These are phyloP conservation scores for Phaseolus lunatus DNA, from an alignment of 306 rosid species.

Conservation along the genomic window DNA sequence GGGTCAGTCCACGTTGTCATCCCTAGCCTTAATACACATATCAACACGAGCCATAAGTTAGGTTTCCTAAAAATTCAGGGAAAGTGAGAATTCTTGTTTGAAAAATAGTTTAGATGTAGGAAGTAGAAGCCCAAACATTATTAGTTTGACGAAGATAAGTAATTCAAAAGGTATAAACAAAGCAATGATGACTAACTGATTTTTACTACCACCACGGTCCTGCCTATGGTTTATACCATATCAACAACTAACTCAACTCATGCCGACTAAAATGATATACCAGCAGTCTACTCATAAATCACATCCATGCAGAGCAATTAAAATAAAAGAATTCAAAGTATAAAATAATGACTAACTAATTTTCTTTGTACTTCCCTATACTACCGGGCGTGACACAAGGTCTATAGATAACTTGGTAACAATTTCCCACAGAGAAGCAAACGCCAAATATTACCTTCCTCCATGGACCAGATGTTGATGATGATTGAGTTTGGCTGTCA, in stretches of 20 bases:
- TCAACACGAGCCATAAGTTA: constrained; percentile 20
- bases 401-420: constrained; percentile 17
- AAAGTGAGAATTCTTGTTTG: constrained; percentile 27
- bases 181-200: too few species aligned
- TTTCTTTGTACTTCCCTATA: neutral
- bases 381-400: neutral
- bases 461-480: constrained; percentile 90
- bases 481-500: constrained; percentile 65
- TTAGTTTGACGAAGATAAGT: constrained; percentile 14
- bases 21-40: constrained; percentile 14
- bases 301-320: constrained; percentile 7
- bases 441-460: constrained; percentile 75
- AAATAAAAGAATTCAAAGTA: neutral
- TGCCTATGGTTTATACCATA: constrained; percentile 31
- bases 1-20: too few species aligned
- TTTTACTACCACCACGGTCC: constrained; percentile 14
- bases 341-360: neutral
- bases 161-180: too few species aligned
- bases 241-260: constrained; percentile 36
- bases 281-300: constrained; percentile 26
- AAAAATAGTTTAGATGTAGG: neutral
- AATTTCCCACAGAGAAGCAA: constrained; percentile 24
- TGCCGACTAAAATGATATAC: constrained; percentile 30
- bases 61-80: constrained; percentile 34
- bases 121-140: neutral